Percentiles rank a stretch among this genome's conserved stretches.
These are phyloP conservation scores for Rhodamnia rubescens DNA, from an alignment of 345 rosid species.

Conservation along the genomic window DNA sequence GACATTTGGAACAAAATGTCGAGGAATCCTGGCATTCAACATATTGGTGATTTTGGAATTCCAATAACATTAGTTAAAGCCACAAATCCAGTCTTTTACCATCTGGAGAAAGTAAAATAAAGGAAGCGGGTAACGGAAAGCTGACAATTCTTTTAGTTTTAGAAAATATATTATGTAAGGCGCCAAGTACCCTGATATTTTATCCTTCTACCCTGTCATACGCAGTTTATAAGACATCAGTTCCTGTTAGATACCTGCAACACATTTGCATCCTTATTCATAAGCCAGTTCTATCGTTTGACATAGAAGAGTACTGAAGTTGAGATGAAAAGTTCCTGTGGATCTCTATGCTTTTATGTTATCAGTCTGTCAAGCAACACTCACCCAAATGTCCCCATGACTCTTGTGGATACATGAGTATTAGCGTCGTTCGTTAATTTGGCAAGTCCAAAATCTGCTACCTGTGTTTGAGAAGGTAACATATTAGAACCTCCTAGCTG, in stretches of 20 bases:
- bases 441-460: constrained; percentile 98
- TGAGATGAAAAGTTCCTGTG: not conserved
- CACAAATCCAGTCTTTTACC: not conserved
- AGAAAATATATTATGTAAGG: not conserved
- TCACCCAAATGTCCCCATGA: constrained; percentile 98
- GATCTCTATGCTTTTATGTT: not conserved
- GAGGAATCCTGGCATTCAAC: not conserved
- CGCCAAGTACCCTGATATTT: not conserved
- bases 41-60: not conserved
- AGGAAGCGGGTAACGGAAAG: not conserved
- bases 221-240: not conserved
- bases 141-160: not conserved
- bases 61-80: not conserved
- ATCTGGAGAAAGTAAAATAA: not conserved
- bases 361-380: constrained; percentile 18
- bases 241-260: not conserved
- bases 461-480: constrained; percentile 26
- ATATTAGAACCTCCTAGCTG: not conserved
- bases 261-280: not conserved
- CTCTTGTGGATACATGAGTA: constrained; percentile 97
- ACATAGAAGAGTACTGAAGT: not conserved
- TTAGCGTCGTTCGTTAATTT: constrained; percentile 68
- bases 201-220: not conserved
- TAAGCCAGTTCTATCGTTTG: not conserved
- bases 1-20: not conserved